phyloP scores from a whole-genome alignment of 768 basidiomycete species.

The Pulveroboletus sp. region DNA sequence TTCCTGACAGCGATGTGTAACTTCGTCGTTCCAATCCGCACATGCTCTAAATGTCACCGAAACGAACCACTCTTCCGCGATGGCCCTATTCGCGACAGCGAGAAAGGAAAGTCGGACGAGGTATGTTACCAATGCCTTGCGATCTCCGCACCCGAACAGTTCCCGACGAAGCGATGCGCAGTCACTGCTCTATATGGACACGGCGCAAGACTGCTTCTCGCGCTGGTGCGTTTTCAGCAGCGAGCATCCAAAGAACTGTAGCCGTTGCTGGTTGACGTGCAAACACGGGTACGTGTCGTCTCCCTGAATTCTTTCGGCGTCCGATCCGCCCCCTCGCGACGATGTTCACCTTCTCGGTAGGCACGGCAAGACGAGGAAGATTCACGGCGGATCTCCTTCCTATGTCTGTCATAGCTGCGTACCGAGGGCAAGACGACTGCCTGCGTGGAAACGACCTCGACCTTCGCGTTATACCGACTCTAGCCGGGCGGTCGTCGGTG shows the following conservation, averaged over 20 bases:
- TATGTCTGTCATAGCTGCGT: constrained; percentile 28
- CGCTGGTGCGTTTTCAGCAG: constrained; percentile 29
- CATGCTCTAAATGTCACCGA: constrained; percentile 27
- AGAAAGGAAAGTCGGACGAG: constrained; percentile 18
- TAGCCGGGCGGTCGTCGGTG: background rate
- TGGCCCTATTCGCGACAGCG: constrained; percentile 12
- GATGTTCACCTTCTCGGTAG: constrained; percentile 12
- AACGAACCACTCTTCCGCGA: constrained; percentile 29
- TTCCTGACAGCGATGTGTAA: constrained; percentile 27
- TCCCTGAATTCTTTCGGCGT: background rate
- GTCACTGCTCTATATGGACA: constrained; percentile 26
- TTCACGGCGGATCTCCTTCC: constrained; percentile 29
- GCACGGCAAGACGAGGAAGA: constrained; percentile 28
- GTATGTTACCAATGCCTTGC: constrained; percentile 5
- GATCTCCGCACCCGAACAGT: background rate
- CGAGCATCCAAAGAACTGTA: constrained; percentile 25
- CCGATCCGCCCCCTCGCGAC: background rate
- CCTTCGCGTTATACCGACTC: constrained; percentile 9
- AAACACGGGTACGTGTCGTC: constrained; percentile 23
- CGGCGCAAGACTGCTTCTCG: constrained; percentile 31
- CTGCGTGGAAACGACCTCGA: constrained; percentile 21
- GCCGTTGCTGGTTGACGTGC: constrained; percentile 28
- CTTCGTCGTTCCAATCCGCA: constrained; percentile 28
- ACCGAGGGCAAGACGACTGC: constrained; percentile 15
- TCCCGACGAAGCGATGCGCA: background rate